These are phyloP conservation scores for Boletus semigastroideus DNA, from an alignment of 1,284 basidiomycete genomes.

Conservation along the genomic window DNA sequence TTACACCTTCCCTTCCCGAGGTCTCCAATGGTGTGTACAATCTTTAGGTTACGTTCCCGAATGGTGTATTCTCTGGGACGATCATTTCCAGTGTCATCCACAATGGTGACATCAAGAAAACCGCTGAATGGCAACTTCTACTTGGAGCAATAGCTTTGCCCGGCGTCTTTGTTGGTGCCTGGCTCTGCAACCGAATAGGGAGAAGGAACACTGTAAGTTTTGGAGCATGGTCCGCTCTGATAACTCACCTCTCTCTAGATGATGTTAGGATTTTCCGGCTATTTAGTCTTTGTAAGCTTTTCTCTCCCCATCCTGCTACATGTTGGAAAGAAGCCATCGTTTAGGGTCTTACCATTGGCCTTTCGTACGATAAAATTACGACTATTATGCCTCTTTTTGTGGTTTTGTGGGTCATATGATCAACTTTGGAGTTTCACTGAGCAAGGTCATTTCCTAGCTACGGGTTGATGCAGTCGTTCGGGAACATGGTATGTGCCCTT, in stretches of 20 bases:
- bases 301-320: neutral
- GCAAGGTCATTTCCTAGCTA: conserved; percentile 41
- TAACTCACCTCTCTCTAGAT: conserved; percentile 42
- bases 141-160: conserved; percentile 69
- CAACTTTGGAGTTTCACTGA: conserved; percentile 8
- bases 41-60: conserved; percentile 64
- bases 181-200: conserved; percentile 63
- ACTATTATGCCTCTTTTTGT: conserved; percentile 67
- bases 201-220: conserved; percentile 57
- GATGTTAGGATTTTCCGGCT: conserved; percentile 75
- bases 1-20: neutral
- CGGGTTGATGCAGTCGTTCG: conserved; percentile 66
- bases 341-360: conserved; percentile 61
- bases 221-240: neutral
- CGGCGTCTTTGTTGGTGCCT: conserved; percentile 59
- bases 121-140: conserved; percentile 72
- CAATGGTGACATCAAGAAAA: conserved; percentile 52
- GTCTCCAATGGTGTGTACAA: neutral
- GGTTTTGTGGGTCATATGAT: conserved; percentile 49
- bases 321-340: neutral
- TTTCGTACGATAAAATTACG: conserved; percentile 66
- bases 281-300: conserved; percentile 59
- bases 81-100: conserved; percentile 64
- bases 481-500: conserved; percentile 52
- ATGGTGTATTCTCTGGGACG: conserved; percentile 65